Evolutionary conservation across 106 monocot species (phyloP), one percentile per base, ranked within the genome.

Genomic region (Chionographis japonica): DNA sequence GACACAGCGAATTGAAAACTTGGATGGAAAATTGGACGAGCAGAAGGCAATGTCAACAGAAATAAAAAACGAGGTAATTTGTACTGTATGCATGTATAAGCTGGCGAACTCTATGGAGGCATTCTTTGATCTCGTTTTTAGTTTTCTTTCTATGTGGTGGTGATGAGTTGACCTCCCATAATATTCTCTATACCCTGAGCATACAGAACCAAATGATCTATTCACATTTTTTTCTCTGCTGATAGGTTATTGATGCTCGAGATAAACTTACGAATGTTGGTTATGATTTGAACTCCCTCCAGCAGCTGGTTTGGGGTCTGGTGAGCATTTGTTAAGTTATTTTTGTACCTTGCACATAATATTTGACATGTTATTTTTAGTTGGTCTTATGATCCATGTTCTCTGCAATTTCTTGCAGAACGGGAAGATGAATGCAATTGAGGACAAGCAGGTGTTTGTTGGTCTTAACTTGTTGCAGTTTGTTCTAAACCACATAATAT

Each of bases 391-490:
- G 3, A 19, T 50, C 38, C n/a, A 36, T 74, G 27, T 70, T 40
- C 17, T 40, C n/a, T 37, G 1, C 6, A 46, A 58, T 53, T 50
- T 40, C 40, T 55, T 35, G 65, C 77, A 95, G 94, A 72, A 86
- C 86, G 95, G 76, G 12, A 91, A 88, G 77, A 83, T 91, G 79
- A 78, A 61, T 72, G 58, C 85, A 67, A 88, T 94, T 39, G 88
- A 94, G 75, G 81, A 76, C 56, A 91, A 91, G 58, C 95, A 88
- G 95, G 95, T 95, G 16, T 62, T 46, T 46, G 9, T 46, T 46
- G 46, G 5, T 46, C 9, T 46, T 46, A 46, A 46, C 46, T 46
- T 46, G 5, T 46, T 46, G 0, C 9, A 46, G 27, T 27, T 27
- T 27, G 27, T 27, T 27, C 27, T 27, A 27, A 27, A 27, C 27